Conservation (phyloP, 1,139 yeast species). For the Kluyveromyces sp. region DNA sequence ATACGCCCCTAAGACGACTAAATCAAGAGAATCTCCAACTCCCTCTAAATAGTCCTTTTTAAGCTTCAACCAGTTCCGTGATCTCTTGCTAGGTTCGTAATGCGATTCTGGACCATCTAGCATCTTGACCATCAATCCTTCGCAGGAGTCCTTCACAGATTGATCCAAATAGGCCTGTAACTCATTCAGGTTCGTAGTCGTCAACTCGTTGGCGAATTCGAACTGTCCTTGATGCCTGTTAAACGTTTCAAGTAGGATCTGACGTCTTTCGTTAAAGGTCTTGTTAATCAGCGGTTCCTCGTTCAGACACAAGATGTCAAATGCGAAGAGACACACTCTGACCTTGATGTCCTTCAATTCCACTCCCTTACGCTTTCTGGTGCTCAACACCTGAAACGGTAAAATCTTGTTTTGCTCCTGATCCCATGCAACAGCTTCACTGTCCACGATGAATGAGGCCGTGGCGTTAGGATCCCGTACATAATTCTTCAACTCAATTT, state of each 20-base stretch:
- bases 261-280: constrained; percentile 65
- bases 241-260: constrained; percentile 49
- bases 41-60: constrained; percentile 92
- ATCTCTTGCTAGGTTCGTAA: constrained; percentile 92
- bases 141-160: constrained; percentile 85
- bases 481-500: constrained; percentile 65
- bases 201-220: constrained; percentile 68
- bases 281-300: constrained; percentile 64
- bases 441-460: constrained; percentile 68
- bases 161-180: constrained; percentile 83
- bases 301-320: constrained; percentile 72
- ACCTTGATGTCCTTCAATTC: constrained; percentile 82
- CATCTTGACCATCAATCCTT: constrained; percentile 93
- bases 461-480: constrained; percentile 35
- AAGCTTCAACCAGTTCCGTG: constrained; percentile 90
- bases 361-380: constrained; percentile 91
- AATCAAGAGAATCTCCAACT: constrained; percentile 90
- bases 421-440: constrained; percentile 99
- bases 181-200: constrained; percentile 68
- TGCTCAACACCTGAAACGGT: constrained; percentile 88
- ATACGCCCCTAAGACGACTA: constrained; percentile 92
- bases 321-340: constrained; percentile 84
- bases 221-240: constrained; percentile 68
- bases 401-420: constrained; percentile 61
- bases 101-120: constrained; percentile 72